Percentiles rank a stretch among this genome's conserved stretches.
Conservation (phyloP, 2,329 filamentous ascomycete genomes). For the Nemania bipapillata region DNA sequence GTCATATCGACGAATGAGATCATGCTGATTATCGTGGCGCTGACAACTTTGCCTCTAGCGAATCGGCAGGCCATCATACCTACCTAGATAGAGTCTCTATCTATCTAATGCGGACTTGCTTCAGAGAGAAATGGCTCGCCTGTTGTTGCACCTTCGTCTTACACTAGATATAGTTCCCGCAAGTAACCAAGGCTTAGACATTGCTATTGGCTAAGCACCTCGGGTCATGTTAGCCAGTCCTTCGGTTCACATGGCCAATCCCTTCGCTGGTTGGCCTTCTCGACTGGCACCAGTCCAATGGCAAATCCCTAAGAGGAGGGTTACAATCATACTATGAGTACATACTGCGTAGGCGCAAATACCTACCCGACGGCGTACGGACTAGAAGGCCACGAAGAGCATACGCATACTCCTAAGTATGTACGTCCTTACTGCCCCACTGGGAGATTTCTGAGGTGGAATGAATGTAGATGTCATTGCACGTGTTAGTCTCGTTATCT, state of each 20-base stretch:
- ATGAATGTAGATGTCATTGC: constrained; percentile 39
- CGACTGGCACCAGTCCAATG: constrained; percentile 45
- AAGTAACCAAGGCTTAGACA: constrained; percentile 13
- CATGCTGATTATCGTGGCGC: not conserved
- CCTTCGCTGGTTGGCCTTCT: constrained; percentile 38
- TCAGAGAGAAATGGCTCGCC: constrained; percentile 10
- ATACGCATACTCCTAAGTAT: too few relatives aligned
- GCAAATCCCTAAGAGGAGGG: constrained; percentile 39
- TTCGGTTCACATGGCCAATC: constrained; percentile 46
- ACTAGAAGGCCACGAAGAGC: not conserved
- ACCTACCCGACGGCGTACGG: constrained; percentile 10
- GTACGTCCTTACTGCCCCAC: constrained; percentile 39
- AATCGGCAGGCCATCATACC: constrained; percentile 24
- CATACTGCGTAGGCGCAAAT: constrained; percentile 37
- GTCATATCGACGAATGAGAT: constrained; percentile 32
- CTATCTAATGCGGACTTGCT: constrained; percentile 7
- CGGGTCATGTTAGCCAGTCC: constrained; percentile 44
- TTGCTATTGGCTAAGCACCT: constrained; percentile 35
- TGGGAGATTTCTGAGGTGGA: constrained; percentile 17
- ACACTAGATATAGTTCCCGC: not conserved
- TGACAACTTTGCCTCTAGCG: constrained; percentile 6
- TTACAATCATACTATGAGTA: constrained; percentile 47
- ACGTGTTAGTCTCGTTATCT: constrained; percentile 39
- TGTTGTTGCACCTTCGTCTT: constrained; percentile 11
- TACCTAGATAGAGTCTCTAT: constrained; percentile 7